Conservation (phyloP, 257 asterid genomes). For the Galeopsis tetrahit region DNA sequence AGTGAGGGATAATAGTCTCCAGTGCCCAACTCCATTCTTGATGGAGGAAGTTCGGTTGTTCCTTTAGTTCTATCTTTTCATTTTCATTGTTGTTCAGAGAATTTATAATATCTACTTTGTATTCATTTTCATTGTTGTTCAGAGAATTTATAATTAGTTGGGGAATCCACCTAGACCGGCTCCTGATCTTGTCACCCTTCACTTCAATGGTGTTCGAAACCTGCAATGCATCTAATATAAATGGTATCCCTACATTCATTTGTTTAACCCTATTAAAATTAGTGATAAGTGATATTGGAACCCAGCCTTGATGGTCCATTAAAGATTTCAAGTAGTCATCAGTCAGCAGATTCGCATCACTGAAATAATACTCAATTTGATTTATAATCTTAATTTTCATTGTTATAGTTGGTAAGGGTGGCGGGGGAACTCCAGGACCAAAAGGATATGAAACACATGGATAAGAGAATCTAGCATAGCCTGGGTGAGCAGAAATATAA, state of each 20-base stretch:
- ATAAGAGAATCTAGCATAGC: constrained; percentile 64
- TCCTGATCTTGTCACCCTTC: constrained; percentile 83
- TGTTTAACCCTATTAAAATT: constrained; percentile 74
- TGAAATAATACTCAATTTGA: constrained; percentile 97
- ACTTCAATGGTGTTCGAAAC: constrained; percentile 83
- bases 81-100: too few species aligned
- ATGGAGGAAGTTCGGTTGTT: too few species aligned
- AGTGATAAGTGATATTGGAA: constrained; percentile 69
- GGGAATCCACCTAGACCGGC: constrained; percentile 76
- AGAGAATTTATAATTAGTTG: too few species aligned
- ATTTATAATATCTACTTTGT: too few species aligned
- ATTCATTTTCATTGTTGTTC: too few species aligned
- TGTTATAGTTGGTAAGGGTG: constrained; percentile 52
- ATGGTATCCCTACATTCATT: constrained; percentile 70
- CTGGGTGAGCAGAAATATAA: constrained; percentile 67
- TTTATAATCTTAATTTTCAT: constrained; percentile 59
- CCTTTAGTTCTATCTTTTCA: too few species aligned
- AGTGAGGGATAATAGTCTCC: not conserved
- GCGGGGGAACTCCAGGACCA: constrained; percentile 54
- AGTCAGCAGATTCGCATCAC: constrained; percentile 76
- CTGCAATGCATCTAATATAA: constrained; percentile 78
- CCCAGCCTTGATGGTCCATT: constrained; percentile 98
- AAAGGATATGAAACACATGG: constrained; percentile 65
- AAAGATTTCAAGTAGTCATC: constrained; percentile 76
- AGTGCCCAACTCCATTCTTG: too few species aligned